Evolutionary conservation across 2,329 filamentous ascomycete species (phyloP), one percentile per base, ranked within the genome.

Genomic region (Apiospora malaysiana): DNA sequence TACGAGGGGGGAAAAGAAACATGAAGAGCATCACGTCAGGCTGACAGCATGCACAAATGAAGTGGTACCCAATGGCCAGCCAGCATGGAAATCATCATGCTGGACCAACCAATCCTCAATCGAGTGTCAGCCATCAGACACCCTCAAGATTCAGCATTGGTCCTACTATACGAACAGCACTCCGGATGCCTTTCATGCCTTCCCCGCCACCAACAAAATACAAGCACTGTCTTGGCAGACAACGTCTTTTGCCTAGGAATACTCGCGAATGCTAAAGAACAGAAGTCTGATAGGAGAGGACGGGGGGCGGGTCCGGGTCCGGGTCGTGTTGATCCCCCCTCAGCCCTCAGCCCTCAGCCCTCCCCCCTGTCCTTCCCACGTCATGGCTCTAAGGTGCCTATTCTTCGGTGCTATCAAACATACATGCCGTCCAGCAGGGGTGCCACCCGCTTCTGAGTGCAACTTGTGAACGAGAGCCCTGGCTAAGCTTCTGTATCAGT

Each of bases 401-500:
- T 37, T 9, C 9, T 40, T 37, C 32, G 56, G 27, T 63, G 32
- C 56, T 40, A 40, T 63, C 18, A 40, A 40, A 23, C 56, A n/a
- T 63, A 21, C 56, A 40, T 40, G 56, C 56, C 51, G 56, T 63
- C 27, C 56, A 63, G 32, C 56, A 37, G 18, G 56, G 32, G 32
- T 63, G 56, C 32, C 56, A 21, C 27, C 56, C 56, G 32, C 56
- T 63, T 63, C 56, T 63, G 32, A 40, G 32, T 63, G 32, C 56
- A 12, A 40, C 27, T 63, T 63, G 18, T 63, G 56, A 63, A 40
- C 56, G 56, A n/a, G 56, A 40, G 56, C 18, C 21, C 56, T 40
- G 56, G 56, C 56, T 40, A 63, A 63, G 56, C 56, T 63, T 63
- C 56, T 63, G 32, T 40, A 63, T 40, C 56, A 63, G 56, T 37